Evolutionary conservation across 129 eudicot genomes (phyloP).

Genomic region (Heracleum sosnowskyi): DNA sequence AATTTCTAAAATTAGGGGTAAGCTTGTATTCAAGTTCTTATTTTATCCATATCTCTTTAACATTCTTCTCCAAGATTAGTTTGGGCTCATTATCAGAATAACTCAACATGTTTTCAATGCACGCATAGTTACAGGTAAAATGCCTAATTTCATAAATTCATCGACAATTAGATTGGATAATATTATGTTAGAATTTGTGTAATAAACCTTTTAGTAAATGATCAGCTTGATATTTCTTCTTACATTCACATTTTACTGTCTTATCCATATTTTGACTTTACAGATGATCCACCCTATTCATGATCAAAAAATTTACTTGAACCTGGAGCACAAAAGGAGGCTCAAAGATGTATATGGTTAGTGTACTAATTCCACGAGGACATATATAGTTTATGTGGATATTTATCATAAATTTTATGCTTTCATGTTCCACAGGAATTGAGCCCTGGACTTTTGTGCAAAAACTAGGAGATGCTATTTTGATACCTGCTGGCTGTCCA

Average conservation of each 20-base stretch:
- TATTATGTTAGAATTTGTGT: background rate
- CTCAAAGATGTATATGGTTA: background rate
- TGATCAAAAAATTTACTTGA: background rate
- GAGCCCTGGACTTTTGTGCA: conserved; percentile 4
- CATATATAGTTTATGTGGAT: background rate
- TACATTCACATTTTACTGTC: background rate
- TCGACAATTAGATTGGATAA: background rate
- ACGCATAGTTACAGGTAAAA: background rate
- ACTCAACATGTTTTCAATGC: background rate
- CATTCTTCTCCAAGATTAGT: background rate
- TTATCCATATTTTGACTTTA: background rate
- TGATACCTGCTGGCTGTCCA: conserved; percentile 9
- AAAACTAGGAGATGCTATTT: conserved; percentile 4
- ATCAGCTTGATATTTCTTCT: background rate
- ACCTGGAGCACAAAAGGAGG: conserved; percentile 4
- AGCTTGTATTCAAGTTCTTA: background rate
- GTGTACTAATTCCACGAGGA: background rate
- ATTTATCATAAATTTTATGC: background rate
- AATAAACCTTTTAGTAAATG: background rate
- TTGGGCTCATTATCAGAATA: background rate
- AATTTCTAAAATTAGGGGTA: background rate
- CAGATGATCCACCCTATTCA: conserved; percentile 1
- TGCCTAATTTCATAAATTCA: background rate
- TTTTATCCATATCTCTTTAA: background rate
- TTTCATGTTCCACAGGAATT: background rate